phyloP scores from a whole-genome alignment of 495 filamentous ascomycete species.

The Penicillium coprophilum region DNA sequence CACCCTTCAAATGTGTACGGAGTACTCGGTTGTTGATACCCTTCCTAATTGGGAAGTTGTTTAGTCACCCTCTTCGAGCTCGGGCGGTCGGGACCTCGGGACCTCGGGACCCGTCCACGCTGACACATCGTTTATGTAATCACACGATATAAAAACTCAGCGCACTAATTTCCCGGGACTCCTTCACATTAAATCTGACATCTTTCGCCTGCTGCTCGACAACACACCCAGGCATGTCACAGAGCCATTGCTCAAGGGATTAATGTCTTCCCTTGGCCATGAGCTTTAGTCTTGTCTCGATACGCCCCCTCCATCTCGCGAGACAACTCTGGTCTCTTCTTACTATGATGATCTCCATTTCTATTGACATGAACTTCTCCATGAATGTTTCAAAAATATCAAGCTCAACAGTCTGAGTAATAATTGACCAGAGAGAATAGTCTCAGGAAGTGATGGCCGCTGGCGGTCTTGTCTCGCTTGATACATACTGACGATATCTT shows the following conservation, averaged over 20 bases:
- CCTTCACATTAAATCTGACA: not conserved
- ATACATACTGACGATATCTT: not conserved
- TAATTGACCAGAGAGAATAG: constrained; percentile 13
- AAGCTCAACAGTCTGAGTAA: constrained; percentile 44
- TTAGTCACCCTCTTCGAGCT: not conserved
- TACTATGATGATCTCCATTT: constrained; percentile 34
- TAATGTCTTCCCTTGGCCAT: constrained; percentile 5
- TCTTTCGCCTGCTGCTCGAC: not conserved
- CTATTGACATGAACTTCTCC: constrained; percentile 30
- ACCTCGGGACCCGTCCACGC: not conserved
- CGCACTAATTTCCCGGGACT: not conserved
- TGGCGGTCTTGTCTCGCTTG: not conserved
- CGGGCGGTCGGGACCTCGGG: too few species aligned
- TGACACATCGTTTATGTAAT: constrained; percentile 5
- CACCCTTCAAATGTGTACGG: not conserved
- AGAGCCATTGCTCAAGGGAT: constrained; percentile 8
- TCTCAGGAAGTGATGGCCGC: not conserved
- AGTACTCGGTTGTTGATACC: constrained; percentile 5
- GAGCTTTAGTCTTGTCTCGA: constrained; percentile 1
- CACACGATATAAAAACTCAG: constrained; percentile 9
- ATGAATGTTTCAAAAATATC: constrained; percentile 31
- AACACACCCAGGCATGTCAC: not conserved
- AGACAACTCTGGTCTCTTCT: constrained; percentile 13
- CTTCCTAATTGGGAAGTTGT: not conserved
- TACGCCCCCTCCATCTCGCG: not conserved